phyloP scores from a whole-genome alignment of 768 basidiomycete species.

The Austroboletus festivus region DNA sequence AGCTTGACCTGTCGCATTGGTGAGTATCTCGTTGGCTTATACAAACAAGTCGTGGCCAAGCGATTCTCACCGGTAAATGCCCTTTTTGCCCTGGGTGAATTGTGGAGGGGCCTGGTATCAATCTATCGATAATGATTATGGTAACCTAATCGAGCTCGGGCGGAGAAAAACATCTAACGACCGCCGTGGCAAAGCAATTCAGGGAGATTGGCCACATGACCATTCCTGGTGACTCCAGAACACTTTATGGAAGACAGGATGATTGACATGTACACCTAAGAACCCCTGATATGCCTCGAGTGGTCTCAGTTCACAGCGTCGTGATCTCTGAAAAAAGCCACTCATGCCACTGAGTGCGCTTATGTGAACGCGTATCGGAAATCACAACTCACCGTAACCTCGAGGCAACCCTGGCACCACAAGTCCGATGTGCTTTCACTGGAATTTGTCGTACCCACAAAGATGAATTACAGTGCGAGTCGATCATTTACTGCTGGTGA shows the following conservation, averaged over 20 bases:
- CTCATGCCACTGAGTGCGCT: background rate
- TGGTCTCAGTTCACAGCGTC: background rate
- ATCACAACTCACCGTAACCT: conserved; percentile 16
- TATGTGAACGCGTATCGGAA: background rate
- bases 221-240: background rate
- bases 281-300: background rate
- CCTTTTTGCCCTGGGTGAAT: background rate
- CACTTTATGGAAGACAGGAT: background rate
- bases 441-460: background rate
- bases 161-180: background rate
- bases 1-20: too few species aligned
- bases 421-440: background rate
- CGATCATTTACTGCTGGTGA: conserved; percentile 11
- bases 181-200: background rate
- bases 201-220: background rate
- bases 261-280: background rate
- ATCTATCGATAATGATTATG: background rate
- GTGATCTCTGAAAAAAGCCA: background rate
- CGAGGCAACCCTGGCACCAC: conserved; percentile 4
- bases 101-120: too few species aligned
- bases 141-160: background rate
- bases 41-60: too few species aligned
- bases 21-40: too few species aligned
- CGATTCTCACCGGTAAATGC: background rate
- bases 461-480: too few species aligned